phyloP scores from a whole-genome alignment of 768 basidiomycete species.

The Cytidiella melzeri region DNA sequence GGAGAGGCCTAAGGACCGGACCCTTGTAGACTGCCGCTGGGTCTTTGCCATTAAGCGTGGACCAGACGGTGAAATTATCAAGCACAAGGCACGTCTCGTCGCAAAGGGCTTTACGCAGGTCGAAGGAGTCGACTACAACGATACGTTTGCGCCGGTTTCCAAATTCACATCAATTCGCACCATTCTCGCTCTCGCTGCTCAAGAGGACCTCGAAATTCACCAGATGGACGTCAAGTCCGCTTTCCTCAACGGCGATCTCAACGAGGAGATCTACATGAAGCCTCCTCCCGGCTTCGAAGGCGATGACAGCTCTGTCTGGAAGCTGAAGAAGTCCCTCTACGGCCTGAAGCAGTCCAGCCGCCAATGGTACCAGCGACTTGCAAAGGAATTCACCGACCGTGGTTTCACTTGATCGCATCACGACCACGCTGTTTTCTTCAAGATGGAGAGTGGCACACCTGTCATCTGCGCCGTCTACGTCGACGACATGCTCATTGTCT shows the following conservation, averaged over 20 bases:
- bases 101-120: slow-evolving; percentile 31
- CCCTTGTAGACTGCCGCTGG: slow-evolving; percentile 22
- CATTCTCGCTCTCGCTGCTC: slow-evolving; percentile 23
- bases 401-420: slow-evolving; percentile 3
- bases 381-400: background rate
- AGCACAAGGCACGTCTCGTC: slow-evolving; percentile 28
- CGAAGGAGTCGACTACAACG: slow-evolving; percentile 28
- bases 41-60: slow-evolving; percentile 30
- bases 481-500: slow-evolving; percentile 1
- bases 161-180: slow-evolving; percentile 18
- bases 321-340: slow-evolving; percentile 26
- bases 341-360: slow-evolving; percentile 29
- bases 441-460: background rate
- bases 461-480: slow-evolving; percentile 5
- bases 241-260: slow-evolving; percentile 21
- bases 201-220: slow-evolving; percentile 5
- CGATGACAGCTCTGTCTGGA: slow-evolving; percentile 5
- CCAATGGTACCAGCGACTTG: slow-evolving; percentile 26
- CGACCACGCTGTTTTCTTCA: slow-evolving; percentile 6
- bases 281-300: slow-evolving; percentile 8
- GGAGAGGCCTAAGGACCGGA: no score
- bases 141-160: slow-evolving; percentile 21
- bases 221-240: slow-evolving; percentile 21
- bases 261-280: slow-evolving; percentile 14
- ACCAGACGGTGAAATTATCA: slow-evolving; percentile 18